Conservation (phyloP, 495 filamentous ascomycete genomes). For the Penicillium waksmanii region DNA sequence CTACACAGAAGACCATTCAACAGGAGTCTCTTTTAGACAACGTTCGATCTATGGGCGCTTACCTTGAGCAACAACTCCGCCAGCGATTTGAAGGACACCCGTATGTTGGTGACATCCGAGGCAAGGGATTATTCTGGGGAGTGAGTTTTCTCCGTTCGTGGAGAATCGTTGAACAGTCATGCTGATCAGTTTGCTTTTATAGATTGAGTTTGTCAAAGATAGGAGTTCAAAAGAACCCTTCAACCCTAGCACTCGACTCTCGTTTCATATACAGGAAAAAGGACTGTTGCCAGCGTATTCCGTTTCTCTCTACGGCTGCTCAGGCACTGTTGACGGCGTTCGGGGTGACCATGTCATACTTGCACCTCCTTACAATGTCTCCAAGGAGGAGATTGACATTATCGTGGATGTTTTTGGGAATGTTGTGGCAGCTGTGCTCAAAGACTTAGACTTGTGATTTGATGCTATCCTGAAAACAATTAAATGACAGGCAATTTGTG, state of each 20-base stretch:
- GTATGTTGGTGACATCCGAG: slow-evolving; percentile 60
- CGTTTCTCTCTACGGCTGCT: slow-evolving; percentile 71
- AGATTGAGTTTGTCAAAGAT: slow-evolving; percentile 64
- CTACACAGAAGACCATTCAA: slow-evolving; percentile 55
- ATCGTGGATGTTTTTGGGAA: slow-evolving; percentile 52
- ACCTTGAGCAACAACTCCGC: slow-evolving; percentile 44
- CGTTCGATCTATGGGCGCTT: slow-evolving; percentile 47
- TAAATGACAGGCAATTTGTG: slow-evolving; percentile 10
- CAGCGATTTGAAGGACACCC: slow-evolving; percentile 38
- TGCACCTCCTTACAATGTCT: slow-evolving; percentile 74
- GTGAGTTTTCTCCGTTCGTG: slow-evolving; percentile 33
- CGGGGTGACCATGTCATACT: slow-evolving; percentile 77
- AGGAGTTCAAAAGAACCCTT: slow-evolving; percentile 61
- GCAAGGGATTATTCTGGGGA: slow-evolving; percentile 60
- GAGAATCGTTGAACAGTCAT: background rate
- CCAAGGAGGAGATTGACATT: slow-evolving; percentile 61
- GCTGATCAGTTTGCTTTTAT: background rate
- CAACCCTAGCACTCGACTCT: slow-evolving; percentile 34
- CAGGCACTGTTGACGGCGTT: slow-evolving; percentile 68
- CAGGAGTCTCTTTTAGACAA: slow-evolving; percentile 54
- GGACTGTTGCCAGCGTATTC: slow-evolving; percentile 55
- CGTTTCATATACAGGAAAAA: slow-evolving; percentile 55
- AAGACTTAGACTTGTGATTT: slow-evolving; percentile 16
- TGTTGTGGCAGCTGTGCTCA: slow-evolving; percentile 42
- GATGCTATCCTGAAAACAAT: background rate